Conservation (phyloP, 306 rosid genomes). For the Pyrus betulifolia region DNA sequence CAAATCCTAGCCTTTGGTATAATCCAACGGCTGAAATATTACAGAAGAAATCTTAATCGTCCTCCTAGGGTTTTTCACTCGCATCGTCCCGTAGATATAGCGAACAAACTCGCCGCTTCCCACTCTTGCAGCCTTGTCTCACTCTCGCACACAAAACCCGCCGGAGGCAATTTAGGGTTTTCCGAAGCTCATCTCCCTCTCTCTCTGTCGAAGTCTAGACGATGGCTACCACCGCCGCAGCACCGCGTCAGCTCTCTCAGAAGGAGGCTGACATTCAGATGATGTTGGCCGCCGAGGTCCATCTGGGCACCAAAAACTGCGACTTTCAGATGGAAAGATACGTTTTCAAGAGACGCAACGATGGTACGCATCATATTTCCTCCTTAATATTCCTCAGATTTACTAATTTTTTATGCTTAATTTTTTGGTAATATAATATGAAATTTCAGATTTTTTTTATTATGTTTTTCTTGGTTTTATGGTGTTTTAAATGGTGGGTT, state of each 20-base stretch:
- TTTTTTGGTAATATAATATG: background rate
- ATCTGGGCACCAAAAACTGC: slow-evolving; percentile 81
- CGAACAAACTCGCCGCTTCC: background rate
- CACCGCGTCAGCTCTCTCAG: slow-evolving; percentile 62
- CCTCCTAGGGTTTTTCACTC: background rate
- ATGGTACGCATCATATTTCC: slow-evolving; percentile 30
- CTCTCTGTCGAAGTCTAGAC: background rate
- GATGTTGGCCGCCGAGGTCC: slow-evolving; percentile 85
- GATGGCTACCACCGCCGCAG: slow-evolving; percentile 48
- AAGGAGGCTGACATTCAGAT: slow-evolving; percentile 80
- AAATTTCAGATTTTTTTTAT: background rate
- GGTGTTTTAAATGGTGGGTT: background rate
- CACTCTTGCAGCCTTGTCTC: background rate
- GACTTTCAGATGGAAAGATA: slow-evolving; percentile 90
- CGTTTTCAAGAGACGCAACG: slow-evolving; percentile 82
- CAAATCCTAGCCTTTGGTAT: background rate
- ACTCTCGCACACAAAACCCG: background rate
- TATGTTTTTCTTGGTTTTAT: background rate
- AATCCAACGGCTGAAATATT: background rate
- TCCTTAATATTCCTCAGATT: background rate
- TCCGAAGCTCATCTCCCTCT: background rate
- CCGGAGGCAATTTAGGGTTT: background rate
- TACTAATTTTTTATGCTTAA: background rate
- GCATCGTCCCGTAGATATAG: background rate
- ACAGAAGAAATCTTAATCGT: background rate